A percentile compares a stretch with the other conserved stretches of the same genome.
These are phyloP conservation scores for Roridomyces roridus DNA, from an alignment of 768 basidiomycete genomes.

Conservation along the genomic window DNA sequence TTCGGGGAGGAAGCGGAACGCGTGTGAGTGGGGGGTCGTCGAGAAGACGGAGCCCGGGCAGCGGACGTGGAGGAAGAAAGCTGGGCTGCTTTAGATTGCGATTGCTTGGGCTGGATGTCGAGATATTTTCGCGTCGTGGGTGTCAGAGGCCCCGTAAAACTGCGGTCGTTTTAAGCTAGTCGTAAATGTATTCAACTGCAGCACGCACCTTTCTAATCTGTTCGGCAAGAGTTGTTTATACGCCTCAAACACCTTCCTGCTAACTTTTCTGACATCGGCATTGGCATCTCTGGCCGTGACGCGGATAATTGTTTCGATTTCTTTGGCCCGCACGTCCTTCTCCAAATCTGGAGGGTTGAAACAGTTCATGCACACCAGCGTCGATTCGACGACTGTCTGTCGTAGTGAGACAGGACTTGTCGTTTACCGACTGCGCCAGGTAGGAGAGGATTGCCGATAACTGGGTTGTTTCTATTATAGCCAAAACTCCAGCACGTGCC, in stretches of 20 bases:
- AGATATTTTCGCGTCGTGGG: constrained; percentile 82
- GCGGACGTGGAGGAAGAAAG: constrained; percentile 24
- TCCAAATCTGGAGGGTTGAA: constrained; percentile 84
- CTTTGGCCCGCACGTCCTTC: constrained; percentile 65
- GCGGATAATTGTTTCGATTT: constrained; percentile 76
- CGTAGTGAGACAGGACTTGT: constrained; percentile 74
- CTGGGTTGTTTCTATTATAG: constrained; percentile 72
- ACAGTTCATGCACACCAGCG: constrained; percentile 70
- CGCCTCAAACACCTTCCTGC: constrained; percentile 75
- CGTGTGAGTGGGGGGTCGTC: constrained; percentile 16
- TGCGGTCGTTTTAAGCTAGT: constrained; percentile 33
- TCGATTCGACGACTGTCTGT: constrained; percentile 67
- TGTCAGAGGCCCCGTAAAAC: constrained; percentile 76
- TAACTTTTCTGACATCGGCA: constrained; percentile 74
- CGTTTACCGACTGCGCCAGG: constrained; percentile 63
- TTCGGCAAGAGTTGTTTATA: constrained; percentile 75
- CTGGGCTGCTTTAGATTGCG: constrained; percentile 9
- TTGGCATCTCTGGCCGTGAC: constrained; percentile 73
- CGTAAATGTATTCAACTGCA: not conserved
- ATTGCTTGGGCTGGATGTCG: constrained; percentile 47
- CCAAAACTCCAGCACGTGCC: constrained; percentile 62
- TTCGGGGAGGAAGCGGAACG: constrained; percentile 25
- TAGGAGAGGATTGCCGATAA: constrained; percentile 67
- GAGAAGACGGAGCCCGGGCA: constrained; percentile 12
- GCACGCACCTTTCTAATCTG: constrained; percentile 65